These are phyloP conservation scores for Grosmannia huntii DNA, from an alignment of 2,329 filamentous ascomycete genomes.

Conservation along the genomic window DNA sequence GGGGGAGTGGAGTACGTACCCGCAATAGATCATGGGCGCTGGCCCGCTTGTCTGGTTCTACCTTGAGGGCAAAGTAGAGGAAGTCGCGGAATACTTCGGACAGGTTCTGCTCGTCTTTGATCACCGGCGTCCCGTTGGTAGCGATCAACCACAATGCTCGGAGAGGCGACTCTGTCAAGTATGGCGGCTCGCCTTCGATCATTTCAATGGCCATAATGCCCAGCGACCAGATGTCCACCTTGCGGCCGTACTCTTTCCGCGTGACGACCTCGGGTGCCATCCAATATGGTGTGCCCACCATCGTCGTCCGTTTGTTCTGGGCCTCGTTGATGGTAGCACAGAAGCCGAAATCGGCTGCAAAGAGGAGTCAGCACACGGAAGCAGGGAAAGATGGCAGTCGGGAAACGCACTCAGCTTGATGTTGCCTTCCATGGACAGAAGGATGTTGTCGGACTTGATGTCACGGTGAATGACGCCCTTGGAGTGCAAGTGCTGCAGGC, in stretches of 20 bases:
- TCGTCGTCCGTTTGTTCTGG: constrained; percentile 94
- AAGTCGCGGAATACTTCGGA: constrained; percentile 82
- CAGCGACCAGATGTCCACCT: constrained; percentile 96
- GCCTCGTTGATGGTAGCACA: constrained; percentile 96
- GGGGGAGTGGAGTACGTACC: constrained; percentile 40
- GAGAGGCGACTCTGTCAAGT: constrained; percentile 87
- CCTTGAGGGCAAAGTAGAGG: constrained; percentile 82
- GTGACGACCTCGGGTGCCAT: constrained; percentile 99
- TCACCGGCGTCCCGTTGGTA: constrained; percentile 86
- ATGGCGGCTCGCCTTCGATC: constrained; percentile 97
- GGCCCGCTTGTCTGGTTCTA: constrained; percentile 92
- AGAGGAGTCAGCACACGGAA: background rate
- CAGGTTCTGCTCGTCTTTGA: constrained; percentile 83
- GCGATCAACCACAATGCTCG: constrained; percentile 92
- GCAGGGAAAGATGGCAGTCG: background rate
- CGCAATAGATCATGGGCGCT: constrained; percentile 87
- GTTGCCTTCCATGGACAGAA: constrained; percentile 84
- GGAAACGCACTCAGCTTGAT: constrained; percentile 81
- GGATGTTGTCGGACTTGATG: constrained; percentile 97
- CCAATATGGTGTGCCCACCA: constrained; percentile 99
- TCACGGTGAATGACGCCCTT: constrained; percentile 98
- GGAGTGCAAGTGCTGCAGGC: constrained; percentile 87
- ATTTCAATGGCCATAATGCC: constrained; percentile 99
- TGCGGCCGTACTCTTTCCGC: constrained; percentile 92
- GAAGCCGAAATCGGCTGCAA: constrained; percentile 86